Evolutionary conservation across 2,329 filamentous ascomycete species (phyloP).

Genomic region (Paramyrothecium sp.): DNA sequence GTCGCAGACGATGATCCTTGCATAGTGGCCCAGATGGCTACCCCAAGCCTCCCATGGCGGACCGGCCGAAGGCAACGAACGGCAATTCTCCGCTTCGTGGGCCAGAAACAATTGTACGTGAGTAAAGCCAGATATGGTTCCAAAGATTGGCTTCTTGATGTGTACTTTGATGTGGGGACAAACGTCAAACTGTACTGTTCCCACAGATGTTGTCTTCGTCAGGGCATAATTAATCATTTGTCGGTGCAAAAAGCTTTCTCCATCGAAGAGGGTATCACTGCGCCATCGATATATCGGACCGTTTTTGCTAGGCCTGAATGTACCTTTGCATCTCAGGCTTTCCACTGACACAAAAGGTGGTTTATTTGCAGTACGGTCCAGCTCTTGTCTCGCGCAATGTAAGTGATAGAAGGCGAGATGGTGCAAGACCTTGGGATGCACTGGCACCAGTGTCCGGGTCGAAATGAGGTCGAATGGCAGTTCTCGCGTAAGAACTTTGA

Average conservation of each 20-base stretch:
- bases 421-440: not conserved
- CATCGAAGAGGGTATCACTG: not conserved
- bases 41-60: not conserved
- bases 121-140: not conserved
- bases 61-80: no score
- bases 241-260: not conserved
- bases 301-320: not conserved
- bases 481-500: not conserved
- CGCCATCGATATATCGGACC: not conserved
- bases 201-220: not conserved
- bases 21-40: not conserved
- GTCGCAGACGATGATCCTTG: not conserved
- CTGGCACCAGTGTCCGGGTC: not conserved
- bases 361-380: not conserved
- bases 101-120: not conserved
- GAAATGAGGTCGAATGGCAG: not conserved
- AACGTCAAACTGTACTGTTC: not conserved
- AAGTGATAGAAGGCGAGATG: conserved; percentile 1
- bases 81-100: not conserved
- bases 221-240: not conserved
- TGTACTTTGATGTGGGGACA: not conserved
- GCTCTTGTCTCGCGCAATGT: not conserved
- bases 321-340: not conserved
- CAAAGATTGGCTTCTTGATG: not conserved
- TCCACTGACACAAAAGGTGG: not conserved